Conservation (phyloP, 257 asterid species). For the Vinca minor region DNA sequence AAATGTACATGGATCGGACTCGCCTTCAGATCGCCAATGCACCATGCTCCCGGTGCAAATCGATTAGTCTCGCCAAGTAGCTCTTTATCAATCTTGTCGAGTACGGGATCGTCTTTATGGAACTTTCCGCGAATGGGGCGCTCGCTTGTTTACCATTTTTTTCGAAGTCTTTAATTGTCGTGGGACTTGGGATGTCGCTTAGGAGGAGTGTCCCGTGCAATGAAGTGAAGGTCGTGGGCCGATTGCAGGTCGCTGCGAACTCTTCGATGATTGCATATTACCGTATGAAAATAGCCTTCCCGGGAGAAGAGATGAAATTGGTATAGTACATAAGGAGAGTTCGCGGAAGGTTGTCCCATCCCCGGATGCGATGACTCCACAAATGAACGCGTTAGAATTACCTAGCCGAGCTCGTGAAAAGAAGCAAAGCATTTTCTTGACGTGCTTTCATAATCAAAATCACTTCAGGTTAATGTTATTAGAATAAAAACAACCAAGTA, state of each 20-base stretch:
- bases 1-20: constrained; percentile 62
- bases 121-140: constrained; percentile 90
- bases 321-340: constrained; percentile 89
- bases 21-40: constrained; percentile 56
- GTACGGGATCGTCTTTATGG: constrained; percentile 65
- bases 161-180: constrained; percentile 56
- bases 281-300: constrained; percentile 93
- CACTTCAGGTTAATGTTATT: too few relatives aligned
- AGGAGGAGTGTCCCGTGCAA: constrained; percentile 97
- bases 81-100: constrained; percentile 77
- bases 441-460: background rate
- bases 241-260: constrained; percentile 64
- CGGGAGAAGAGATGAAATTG: constrained; percentile 89
- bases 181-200: constrained; percentile 80
- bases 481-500: too few relatives aligned
- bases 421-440: constrained; percentile 3
- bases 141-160: constrained; percentile 91
- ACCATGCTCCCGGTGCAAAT: constrained; percentile 86
- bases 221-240: constrained; percentile 92
- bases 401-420: constrained; percentile 94
- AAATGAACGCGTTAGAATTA: constrained; percentile 70
- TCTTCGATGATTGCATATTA: constrained; percentile 76
- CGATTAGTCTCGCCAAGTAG: constrained; percentile 59
- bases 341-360: constrained; percentile 93
- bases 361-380: constrained; percentile 90